Base-by-base conservation (phyloP, 805 yeast genomes). In the Candida vartiovaarae region DNA sequence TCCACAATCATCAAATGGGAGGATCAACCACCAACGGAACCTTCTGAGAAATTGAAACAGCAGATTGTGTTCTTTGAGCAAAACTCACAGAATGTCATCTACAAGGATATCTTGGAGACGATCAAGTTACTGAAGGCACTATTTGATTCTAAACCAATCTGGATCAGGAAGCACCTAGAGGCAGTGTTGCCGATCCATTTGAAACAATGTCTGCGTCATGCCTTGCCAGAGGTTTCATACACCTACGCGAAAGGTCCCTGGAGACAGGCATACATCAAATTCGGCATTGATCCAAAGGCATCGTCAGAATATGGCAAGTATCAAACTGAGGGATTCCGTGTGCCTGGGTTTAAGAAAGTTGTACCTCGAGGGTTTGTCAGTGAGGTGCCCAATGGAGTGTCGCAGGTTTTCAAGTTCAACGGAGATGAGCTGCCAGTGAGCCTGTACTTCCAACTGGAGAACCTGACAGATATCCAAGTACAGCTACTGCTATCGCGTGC, bases 171-270 rank as follows among this genome's bases (percentile, higher is more conserved):
- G 50, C 95, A 85, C 50, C 59, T 90, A 24, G 70, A 67, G 44
- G 68, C 72, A 6, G 66, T 80, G 41, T 66, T 80, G 3, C 82
- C 86, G 0, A 57, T 60, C 24, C 48, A 68, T 54, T 44, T 66
- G 61, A 50, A 65, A 62, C 53, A 60, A 61, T 56, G 78, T 56
- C 50, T 91, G 36, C 80, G 84, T 53, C 80, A 75, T 49, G 95
- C 96, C 0, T 61, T 93, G 40, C 95, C 98, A 0, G 82, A 85
- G 59, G 84, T 88, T 0, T 75, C 96, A 0, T 93, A 80, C 59
- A 74, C 87, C 35, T 84, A 80, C 59, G 78, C 84, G 32, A 84
- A 84, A 56, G 99, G 99, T 0, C 99, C 98, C 0, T 93, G 96
- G 95, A 74, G 98, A 54, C 88, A 87, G 47, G 78, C 93, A 8